Conservation (phyloP, 371 early-diverging fungal species). For the Haplosporangium sp. region DNA sequence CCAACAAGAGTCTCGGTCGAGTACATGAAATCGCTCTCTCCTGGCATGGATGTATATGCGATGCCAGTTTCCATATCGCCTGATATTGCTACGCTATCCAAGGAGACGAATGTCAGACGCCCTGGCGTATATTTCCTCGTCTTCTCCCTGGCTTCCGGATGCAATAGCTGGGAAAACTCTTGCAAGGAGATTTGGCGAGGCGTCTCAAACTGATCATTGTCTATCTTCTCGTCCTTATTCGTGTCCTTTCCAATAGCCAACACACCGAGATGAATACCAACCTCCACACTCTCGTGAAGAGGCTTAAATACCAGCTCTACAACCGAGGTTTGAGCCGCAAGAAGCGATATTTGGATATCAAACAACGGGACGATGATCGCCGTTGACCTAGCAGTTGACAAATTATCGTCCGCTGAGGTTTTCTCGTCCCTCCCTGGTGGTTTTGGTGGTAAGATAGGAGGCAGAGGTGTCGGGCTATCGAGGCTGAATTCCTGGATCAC, state of each 20-base stretch:
- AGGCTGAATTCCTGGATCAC: conserved; percentile 21
- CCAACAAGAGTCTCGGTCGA: conserved; percentile 20
- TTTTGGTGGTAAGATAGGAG: conserved; percentile 6
- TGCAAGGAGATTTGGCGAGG: conserved; percentile 7
- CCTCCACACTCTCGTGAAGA: conserved; percentile 12
- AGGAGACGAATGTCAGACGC: conserved; percentile 5
- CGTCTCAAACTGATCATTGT: not conserved
- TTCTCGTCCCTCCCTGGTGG: not conserved
- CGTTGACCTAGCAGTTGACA: not conserved
- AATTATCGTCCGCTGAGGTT: not conserved
- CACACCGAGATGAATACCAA: conserved; percentile 38
- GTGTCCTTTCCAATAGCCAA: not conserved
- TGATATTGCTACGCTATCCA: conserved; percentile 8
- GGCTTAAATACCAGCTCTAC: conserved; percentile 41
- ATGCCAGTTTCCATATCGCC: conserved; percentile 3
- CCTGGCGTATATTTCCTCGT: not conserved
- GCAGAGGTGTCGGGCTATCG: not conserved
- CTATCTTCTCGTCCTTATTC: not conserved
- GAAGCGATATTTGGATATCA: conserved; percentile 31
- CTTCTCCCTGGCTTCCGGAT: conserved; percentile 2
- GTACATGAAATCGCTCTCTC: not conserved
- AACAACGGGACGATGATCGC: conserved; percentile 36
- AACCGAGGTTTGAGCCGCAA: conserved; percentile 14
- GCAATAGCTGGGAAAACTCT: conserved; percentile 10
- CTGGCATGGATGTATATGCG: not conserved